A percentile compares a stretch with the other conserved stretches of the same genome.
These are phyloP conservation scores for Mortierella polycephala DNA, from an alignment of 371 early-diverging fungal genomes.

Conservation along the genomic window DNA sequence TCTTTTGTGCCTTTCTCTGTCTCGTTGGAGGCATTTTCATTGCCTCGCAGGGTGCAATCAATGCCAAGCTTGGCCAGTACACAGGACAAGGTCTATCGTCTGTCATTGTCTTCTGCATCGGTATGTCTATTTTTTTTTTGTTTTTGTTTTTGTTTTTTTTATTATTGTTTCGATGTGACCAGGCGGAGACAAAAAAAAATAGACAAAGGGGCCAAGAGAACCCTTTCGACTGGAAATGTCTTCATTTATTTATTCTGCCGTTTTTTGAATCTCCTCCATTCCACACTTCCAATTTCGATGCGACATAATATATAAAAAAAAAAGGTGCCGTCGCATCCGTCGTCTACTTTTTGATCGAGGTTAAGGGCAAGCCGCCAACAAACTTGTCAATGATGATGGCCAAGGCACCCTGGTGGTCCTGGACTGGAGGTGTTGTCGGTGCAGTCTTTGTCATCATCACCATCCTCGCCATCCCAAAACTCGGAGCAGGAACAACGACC, in stretches of 20 bases:
- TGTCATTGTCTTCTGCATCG: constrained; percentile 43
- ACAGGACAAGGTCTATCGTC: constrained; percentile 53
- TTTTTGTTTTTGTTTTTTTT: background rate
- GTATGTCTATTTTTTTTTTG: constrained; percentile 18
- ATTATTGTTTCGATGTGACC: background rate
- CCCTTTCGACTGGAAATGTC: background rate
- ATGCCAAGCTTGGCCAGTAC: constrained; percentile 44
- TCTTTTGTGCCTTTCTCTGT: constrained; percentile 48
- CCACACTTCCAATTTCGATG: no score
- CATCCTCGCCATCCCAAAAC: constrained; percentile 58
- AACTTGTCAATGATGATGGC: constrained; percentile 30
- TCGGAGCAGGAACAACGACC: constrained; percentile 59
- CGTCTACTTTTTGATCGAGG: constrained; percentile 37
- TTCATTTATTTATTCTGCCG: background rate
- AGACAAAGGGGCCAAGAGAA: background rate
- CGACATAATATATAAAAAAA: background rate
- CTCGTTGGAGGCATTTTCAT: constrained; percentile 47
- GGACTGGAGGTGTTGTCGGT: constrained; percentile 58
- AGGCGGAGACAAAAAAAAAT: background rate
- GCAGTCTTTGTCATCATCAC: constrained; percentile 60
- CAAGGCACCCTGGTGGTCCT: constrained; percentile 43
- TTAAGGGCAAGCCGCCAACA: constrained; percentile 27
- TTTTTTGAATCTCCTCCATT: background rate
- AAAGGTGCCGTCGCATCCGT: constrained; percentile 27
- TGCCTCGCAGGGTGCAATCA: constrained; percentile 48